These are phyloP conservation scores for Favolaschia claudopus DNA, from an alignment of 768 basidiomycete species.

Conservation along the genomic window DNA sequence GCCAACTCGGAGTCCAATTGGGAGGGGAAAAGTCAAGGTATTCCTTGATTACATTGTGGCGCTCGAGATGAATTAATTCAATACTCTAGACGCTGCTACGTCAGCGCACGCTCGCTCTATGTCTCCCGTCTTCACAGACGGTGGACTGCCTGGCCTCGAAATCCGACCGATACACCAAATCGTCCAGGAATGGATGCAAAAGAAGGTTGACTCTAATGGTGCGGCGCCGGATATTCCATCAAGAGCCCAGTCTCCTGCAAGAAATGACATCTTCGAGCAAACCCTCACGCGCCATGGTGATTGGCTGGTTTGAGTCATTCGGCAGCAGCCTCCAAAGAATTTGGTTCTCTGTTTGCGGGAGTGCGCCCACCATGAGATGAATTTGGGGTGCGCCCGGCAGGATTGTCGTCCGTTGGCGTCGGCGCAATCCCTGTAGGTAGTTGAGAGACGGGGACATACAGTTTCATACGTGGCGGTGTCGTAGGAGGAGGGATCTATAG, in stretches of 20 bases:
- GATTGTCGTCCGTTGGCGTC: conserved; percentile 37
- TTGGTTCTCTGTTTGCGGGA: conserved; percentile 45
- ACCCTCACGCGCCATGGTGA: conserved; percentile 30
- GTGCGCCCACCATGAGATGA: conserved; percentile 68
- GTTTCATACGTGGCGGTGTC: conserved; percentile 32
- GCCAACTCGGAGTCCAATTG: conserved; percentile 52
- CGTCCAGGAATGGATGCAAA: conserved; percentile 31
- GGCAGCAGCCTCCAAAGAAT: background rate
- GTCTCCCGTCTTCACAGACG: conserved; percentile 36
- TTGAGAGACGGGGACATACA: conserved; percentile 45
- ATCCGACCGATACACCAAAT: conserved; percentile 16
- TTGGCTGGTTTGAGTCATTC: conserved; percentile 30
- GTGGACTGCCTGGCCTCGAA: conserved; percentile 26
- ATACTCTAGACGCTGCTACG: conserved; percentile 39
- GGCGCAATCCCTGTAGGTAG: conserved; percentile 26
- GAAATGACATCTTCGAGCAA: conserved; percentile 18
- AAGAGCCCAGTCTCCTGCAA: conserved; percentile 12
- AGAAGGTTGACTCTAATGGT: conserved; percentile 25
- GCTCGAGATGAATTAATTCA: conserved; percentile 7
- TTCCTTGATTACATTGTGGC: background rate
- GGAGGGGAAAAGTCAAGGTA: conserved; percentile 51
- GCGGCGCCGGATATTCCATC: conserved; percentile 7
- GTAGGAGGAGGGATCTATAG: conserved; percentile 59
- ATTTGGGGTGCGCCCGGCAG: conserved; percentile 58
- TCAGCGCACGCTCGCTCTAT: conserved; percentile 30